Evolutionary conservation across 1,284 basidiomycete genomes (phyloP), one percentile per base, ranked within the genome.

Genomic region (Marasmius fiardii): DNA sequence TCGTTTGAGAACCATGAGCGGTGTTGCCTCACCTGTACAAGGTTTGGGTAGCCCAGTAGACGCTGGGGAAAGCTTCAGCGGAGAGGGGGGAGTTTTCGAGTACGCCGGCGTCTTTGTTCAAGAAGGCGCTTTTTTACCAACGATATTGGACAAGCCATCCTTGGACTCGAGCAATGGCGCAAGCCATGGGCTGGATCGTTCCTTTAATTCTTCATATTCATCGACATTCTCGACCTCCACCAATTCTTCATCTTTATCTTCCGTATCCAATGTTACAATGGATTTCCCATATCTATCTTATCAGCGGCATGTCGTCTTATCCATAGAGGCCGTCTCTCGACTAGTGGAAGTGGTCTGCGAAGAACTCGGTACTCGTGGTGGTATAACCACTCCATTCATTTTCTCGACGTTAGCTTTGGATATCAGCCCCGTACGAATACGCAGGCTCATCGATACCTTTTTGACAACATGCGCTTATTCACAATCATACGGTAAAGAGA

Each of bases 391-490:
- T 2, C 93, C 93, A 12, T 86, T 95, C 71, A 85, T 96, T 59
- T 95, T 96, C 74, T 91, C 89, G 26, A 86, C 85, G 28, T 84
- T 89, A 62, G 92, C 93, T 21, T 83, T 96, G 56, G 93, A 95
- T 65, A 78, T 95, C 44, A 88, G 85, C 39, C 76, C 85, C 6
- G 75, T 82, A 23, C 81, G 85, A 41, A 85, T 92, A 61, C 86
- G 81, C 61, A 76, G 86, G 53, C 79, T 96, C 47, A 87, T 95
- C 61, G 79, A 84, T 33, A 73, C 86, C 1, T 96, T 93, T 72
- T 70, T 95, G 31, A 72, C 75, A 43, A 82, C 83, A 1, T 85
- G 82, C 63, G 16, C 51, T 8, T 21, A 35, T 49, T 14, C 39
- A 6, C 39, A 41, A 18, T 20, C 20, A 20, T 14, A 10, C 39